Base-by-base conservation (phyloP, 2,329 filamentous ascomycete genomes). In the Cadophora sp. region DNA sequence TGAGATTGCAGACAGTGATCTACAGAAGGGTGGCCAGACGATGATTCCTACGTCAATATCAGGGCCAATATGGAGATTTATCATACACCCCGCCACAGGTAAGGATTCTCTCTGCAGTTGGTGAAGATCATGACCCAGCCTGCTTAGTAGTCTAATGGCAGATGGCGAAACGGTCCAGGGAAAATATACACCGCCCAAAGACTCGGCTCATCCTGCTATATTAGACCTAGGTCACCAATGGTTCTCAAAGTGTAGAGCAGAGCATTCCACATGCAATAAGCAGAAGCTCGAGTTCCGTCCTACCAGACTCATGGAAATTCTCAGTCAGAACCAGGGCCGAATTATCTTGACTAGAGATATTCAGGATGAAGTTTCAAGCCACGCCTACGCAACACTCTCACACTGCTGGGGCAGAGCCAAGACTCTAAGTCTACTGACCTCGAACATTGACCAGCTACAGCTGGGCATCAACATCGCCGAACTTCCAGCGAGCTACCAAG, bases 401-500 rank as follows among this genome's bases (percentile, higher is more conserved):
- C 51, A 55, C 12, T 55, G 51, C 19, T 55, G 51, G 51, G 51
- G 51, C 22, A 55, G 11, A n/a, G 27, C 24, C 24, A 31, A 31
- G 27, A 55, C 51, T 12, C 51, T 55, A 7, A 55, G 8, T 31
- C 11, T 55, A 27, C 14, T 55, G 26, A 31, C 51, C 27, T 29
- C 51, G 19, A 55, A 55, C 12, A 55, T 55, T 29, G 26, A 55
- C 27, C n/a, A 55, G 12, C 51, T 55, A 6, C 51, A 4, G 19
- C 19, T 7, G 24, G 19, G 11, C 16, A 31, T n/a, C 26, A 55
- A 31, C 16, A 14, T 55, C 4, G 6, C 16, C 4, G 26, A 55
- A 19, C 51, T 55, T 55, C 26, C 51, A 55, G 12, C 51, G 16
- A 55, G 51, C 51, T 55, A 55, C 51, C 26, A 26, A 55, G 50